These are phyloP conservation scores for Psidium guajava DNA, from an alignment of 345 rosid species.

Conservation along the genomic window DNA sequence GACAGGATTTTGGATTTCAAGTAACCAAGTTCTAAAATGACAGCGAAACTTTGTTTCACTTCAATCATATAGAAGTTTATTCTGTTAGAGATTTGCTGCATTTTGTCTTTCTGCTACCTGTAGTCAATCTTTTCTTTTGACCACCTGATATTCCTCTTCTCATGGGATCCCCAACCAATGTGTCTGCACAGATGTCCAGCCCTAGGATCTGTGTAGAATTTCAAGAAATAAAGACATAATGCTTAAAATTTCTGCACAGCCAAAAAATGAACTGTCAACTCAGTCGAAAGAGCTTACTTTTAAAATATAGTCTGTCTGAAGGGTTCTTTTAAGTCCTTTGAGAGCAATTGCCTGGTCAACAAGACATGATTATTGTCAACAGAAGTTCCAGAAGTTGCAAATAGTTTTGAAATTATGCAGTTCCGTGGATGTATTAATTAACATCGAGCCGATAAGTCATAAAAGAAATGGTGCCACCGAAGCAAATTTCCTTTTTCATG, in stretches of 20 bases:
- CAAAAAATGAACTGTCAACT: not conserved
- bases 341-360: slow-evolving; percentile 29
- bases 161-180: slow-evolving; percentile 33
- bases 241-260: not conserved
- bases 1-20: not conserved
- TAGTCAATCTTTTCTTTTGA: slow-evolving; percentile 37
- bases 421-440: too few relatives aligned
- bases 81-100: not conserved
- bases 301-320: slow-evolving; percentile 40
- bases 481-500: not conserved
- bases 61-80: not conserved
- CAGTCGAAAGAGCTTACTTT: slow-evolving; percentile 12
- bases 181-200: slow-evolving; percentile 38
- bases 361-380: not conserved
- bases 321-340: slow-evolving; percentile 21
- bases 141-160: slow-evolving; percentile 45
- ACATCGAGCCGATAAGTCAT: too few relatives aligned
- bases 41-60: not conserved
- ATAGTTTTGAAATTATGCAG: too few relatives aligned
- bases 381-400: not conserved
- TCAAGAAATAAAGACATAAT: not conserved
- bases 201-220: slow-evolving; percentile 22
- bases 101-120: slow-evolving; percentile 15
- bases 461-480: too few relatives aligned
- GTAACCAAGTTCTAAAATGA: not conserved